These are phyloP conservation scores for Taphrina deformans DNA, from an alignment of 1,139 yeast species.

Conservation along the genomic window DNA sequence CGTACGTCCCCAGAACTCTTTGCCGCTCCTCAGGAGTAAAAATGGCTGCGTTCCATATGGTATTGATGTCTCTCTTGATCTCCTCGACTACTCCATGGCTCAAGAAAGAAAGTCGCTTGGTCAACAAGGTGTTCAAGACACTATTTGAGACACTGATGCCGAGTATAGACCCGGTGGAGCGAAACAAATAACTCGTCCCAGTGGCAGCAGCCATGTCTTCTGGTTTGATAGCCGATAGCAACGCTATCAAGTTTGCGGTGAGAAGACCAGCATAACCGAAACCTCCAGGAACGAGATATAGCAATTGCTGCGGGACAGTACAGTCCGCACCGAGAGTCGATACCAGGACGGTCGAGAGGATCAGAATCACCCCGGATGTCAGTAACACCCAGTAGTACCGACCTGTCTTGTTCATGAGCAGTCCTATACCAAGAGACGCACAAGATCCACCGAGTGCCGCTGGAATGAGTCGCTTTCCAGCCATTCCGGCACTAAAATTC, in stretches of 20 bases:
- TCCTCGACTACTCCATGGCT: not conserved
- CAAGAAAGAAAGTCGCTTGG: not conserved
- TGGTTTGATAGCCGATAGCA: constrained; percentile 7
- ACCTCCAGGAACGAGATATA: constrained; percentile 39
- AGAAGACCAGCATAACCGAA: constrained; percentile 37
- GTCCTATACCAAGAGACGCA: constrained; percentile 39
- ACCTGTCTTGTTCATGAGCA: constrained; percentile 57
- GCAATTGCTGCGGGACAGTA: constrained; percentile 35
- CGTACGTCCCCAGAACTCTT: constrained; percentile 14
- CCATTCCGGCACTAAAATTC: constrained; percentile 39
- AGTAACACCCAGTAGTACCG: constrained; percentile 48
- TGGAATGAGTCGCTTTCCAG: constrained; percentile 40
- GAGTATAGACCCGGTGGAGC: constrained; percentile 40
- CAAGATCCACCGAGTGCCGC: constrained; percentile 39
- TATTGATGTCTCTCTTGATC: constrained; percentile 20
- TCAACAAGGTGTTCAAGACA: constrained; percentile 13
- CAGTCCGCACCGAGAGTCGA: constrained; percentile 36
- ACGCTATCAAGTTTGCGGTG: constrained; percentile 31
- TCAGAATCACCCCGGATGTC: not conserved
- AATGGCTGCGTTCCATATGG: constrained; percentile 2
- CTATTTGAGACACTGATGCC: constrained; percentile 36
- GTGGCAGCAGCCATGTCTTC: constrained; percentile 40
- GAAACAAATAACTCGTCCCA: constrained; percentile 38
- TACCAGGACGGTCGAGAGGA: constrained; percentile 37
- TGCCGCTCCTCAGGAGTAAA: not conserved